Evolutionary conservation across 306 rosid species (phyloP).

Genomic region (Cyclanthera cordifolia): DNA sequence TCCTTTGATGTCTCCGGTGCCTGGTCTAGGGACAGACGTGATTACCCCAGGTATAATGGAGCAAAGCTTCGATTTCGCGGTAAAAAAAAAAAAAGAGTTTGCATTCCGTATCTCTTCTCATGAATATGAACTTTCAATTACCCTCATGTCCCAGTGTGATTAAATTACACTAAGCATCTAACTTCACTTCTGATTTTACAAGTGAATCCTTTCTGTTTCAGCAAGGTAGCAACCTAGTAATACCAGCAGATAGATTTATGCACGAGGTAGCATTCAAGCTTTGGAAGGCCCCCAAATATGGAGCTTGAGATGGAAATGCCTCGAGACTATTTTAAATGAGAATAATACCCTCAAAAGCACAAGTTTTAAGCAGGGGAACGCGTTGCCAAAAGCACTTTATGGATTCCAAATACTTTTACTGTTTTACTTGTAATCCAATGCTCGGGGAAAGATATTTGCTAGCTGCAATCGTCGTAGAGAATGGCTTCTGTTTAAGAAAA

Average conservation of each 20-base stretch:
- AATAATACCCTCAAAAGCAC: neutral
- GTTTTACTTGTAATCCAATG: neutral
- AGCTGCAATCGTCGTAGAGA: neutral
- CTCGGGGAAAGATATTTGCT: neutral
- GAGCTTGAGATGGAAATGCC: conserved; percentile 40
- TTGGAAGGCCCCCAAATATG: conserved; percentile 97
- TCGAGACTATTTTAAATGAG: neutral
- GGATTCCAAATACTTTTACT: neutral
- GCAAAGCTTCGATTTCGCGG: no score
- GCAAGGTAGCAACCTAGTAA: conserved; percentile 68
- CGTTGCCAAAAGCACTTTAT: neutral
- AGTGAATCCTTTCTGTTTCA: conserved; percentile 19
- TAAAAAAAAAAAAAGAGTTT: no score
- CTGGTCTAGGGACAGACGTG: no score
- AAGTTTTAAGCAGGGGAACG: neutral
- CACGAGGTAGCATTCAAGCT: conserved; percentile 92
- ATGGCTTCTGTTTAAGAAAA: neutral
- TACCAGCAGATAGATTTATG: conserved; percentile 89
- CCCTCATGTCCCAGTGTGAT: neutral
- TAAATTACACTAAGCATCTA: no score
- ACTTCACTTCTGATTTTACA: no score
- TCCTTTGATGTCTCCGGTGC: no score
- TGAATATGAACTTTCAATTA: neutral
- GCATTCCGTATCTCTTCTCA: neutral
- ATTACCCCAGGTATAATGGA: no score